Evolutionary conservation across 768 basidiomycete genomes (phyloP).

Genomic region (Plicaturopsis crispa): DNA sequence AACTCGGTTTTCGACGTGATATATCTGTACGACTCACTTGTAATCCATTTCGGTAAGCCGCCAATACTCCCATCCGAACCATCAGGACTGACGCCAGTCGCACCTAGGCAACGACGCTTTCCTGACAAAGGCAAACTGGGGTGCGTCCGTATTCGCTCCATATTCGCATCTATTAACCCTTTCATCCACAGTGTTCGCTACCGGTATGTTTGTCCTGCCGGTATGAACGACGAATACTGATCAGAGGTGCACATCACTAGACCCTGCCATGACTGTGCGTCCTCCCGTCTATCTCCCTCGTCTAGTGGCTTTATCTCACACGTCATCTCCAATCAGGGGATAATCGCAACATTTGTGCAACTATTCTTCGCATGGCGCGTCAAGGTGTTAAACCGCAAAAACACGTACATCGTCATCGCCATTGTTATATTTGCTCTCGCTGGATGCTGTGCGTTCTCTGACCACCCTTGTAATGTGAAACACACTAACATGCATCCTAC

Average conservation of each 20-base stretch:
- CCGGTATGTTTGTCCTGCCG: constrained; percentile 23
- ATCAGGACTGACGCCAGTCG: no score
- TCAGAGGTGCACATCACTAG: no score
- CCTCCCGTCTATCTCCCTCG: not conserved
- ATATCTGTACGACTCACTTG: constrained; percentile 40
- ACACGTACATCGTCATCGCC: constrained; percentile 15
- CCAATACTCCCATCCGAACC: no score
- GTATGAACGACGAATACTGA: no score
- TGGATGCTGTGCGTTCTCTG: constrained; percentile 18
- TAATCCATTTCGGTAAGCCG: constrained; percentile 35
- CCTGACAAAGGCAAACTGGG: constrained; percentile 19
- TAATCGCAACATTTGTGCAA: constrained; percentile 37
- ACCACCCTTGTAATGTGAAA: no score
- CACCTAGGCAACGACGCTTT: constrained; percentile 18
- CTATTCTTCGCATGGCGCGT: constrained; percentile 40
- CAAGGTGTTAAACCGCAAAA: constrained; percentile 22
- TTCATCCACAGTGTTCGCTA: constrained; percentile 28
- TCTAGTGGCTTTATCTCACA: not conserved
- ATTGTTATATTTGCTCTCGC: constrained; percentile 18
- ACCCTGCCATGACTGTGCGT: constrained; percentile 36
- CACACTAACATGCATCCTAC: no score
- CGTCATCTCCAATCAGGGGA: constrained; percentile 22
- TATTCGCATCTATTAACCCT: not conserved
- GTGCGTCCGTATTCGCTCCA: constrained; percentile 10
- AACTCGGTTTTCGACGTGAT: constrained; percentile 36